These are phyloP conservation scores for Cenchrus fungigraminus DNA, from an alignment of 176 grass and related monocot species.

Conservation along the genomic window DNA sequence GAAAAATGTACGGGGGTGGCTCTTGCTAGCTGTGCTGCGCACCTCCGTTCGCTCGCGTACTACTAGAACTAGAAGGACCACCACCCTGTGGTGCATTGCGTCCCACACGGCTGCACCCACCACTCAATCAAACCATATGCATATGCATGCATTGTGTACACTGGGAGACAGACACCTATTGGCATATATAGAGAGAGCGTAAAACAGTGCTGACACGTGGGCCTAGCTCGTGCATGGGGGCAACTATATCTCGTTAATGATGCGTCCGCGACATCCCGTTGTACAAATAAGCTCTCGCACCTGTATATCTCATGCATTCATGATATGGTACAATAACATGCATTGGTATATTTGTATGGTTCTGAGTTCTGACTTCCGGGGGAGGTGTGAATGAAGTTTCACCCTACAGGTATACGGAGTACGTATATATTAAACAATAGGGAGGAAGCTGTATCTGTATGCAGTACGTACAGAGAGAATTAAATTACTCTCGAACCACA, in stretches of 20 bases:
- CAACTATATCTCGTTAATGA: conserved; percentile 22
- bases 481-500: neutral
- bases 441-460: neutral
- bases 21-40: conserved; percentile 64
- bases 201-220: conserved; percentile 4
- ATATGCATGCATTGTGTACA: neutral
- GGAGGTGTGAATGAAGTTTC: neutral
- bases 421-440: neutral
- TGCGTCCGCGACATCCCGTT: conserved; percentile 5
- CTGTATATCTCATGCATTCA: neutral
- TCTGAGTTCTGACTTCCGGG: neutral
- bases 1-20: conserved; percentile 41
- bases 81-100: neutral
- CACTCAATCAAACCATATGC: neutral
- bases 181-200: too few species aligned
- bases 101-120: neutral
- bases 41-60: conserved; percentile 32
- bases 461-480: neutral
- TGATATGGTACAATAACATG: neutral
- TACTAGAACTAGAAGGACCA: conserved; percentile 1
- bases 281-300: conserved; percentile 1
- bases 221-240: neutral
- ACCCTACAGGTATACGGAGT: neutral
- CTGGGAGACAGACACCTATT: neutral
- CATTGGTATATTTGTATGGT: conserved; percentile 1